phyloP scores from a whole-genome alignment of 2,329 filamentous ascomycete genomes.

The Phialophora chinensis region DNA sequence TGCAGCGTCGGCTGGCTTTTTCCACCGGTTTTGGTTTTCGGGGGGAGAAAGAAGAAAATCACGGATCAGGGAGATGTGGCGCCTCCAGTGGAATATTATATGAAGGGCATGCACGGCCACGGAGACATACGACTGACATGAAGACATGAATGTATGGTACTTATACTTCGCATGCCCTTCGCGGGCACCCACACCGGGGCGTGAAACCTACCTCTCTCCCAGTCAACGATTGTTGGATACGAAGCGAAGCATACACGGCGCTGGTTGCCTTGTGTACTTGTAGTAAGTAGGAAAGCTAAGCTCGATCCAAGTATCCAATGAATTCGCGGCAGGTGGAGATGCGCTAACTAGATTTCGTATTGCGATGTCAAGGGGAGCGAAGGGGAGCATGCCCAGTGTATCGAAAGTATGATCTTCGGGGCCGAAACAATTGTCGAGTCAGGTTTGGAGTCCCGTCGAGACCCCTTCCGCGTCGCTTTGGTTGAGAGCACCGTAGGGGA shows the following conservation, averaged over 20 bases:
- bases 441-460: too few species aligned
- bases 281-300: neutral
- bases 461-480: too few species aligned
- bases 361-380: neutral
- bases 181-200: neutral
- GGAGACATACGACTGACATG: too few species aligned
- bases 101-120: too few species aligned
- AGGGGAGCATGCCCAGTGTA: neutral
- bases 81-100: too few species aligned
- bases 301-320: neutral
- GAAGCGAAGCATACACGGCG: neutral
- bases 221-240: neutral
- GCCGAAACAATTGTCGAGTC: too few species aligned
- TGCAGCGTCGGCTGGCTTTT: too few species aligned
- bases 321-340: neutral
- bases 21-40: too few species aligned
- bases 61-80: too few species aligned
- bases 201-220: neutral
- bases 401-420: neutral
- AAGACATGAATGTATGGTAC: neutral
- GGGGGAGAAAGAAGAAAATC: too few species aligned
- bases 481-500: too few species aligned
- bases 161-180: neutral
- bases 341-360: slow-evolving; percentile 6
- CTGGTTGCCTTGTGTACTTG: neutral